Conservation (phyloP, 805 yeast species). For the Candida broadrunensis region DNA sequence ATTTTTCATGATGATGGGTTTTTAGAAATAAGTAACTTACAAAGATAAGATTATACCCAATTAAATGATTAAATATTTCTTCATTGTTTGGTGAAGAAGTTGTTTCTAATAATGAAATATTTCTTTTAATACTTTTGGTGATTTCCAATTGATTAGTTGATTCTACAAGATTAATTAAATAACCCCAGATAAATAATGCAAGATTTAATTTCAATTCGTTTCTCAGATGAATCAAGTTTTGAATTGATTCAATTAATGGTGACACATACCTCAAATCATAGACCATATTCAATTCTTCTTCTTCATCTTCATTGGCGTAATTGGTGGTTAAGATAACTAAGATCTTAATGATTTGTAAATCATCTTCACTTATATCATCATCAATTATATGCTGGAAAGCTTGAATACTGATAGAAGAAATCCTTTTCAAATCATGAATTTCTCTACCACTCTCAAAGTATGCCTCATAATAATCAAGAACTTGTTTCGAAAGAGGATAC, state of each 20-base stretch:
- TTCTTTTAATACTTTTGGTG: not conserved
- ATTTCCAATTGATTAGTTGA: not conserved
- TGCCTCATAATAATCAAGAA: not conserved
- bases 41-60: slow-evolving; percentile 15
- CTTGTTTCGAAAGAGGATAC: not conserved
- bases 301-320: not conserved
- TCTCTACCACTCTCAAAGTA: not conserved
- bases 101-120: not conserved
- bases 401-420: not conserved
- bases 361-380: not conserved
- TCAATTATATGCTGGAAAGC: not conserved
- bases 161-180: slow-evolving; percentile 11
- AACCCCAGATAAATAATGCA: slow-evolving; percentile 11
- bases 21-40: slow-evolving; percentile 7
- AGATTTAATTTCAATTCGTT: not conserved
- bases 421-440: not conserved
- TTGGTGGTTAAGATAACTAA: slow-evolving; percentile 3
- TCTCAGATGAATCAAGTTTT: not conserved
- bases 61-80: slow-evolving; percentile 10
- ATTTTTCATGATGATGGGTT: not conserved
- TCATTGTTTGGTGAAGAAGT: not conserved
- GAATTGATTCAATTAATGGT: not conserved
- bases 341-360: slow-evolving; percentile 1
- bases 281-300: not conserved
- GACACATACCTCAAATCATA: not conserved